Evolutionary conservation across 768 basidiomycete species (phyloP).

Genomic region (Naganishia vishniacii): DNA sequence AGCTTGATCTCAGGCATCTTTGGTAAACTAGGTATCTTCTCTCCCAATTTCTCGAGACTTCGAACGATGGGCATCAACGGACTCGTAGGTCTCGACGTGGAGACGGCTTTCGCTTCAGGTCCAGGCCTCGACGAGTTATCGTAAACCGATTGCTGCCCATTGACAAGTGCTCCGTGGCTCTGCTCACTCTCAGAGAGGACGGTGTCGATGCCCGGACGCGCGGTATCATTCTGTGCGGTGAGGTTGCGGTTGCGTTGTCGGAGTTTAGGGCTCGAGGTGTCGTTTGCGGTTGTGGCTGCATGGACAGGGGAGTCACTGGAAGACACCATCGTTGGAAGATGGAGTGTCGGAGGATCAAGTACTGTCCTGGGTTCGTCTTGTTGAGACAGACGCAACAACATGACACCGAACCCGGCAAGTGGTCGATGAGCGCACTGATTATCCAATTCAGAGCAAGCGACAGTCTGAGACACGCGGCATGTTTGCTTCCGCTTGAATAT

Average conservation of each 20-base stretch:
- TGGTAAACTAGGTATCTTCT: constrained; percentile 22
- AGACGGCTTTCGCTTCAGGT: not conserved
- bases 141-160: no score
- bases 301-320: not conserved
- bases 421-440: not conserved
- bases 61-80: constrained; percentile 16
- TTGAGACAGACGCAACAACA: no score
- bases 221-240: constrained; percentile 8
- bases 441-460: not conserved
- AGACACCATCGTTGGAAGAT: not conserved
- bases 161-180: no score
- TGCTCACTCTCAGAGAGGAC: no score
- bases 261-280: not conserved
- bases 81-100: constrained; percentile 17
- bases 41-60: constrained; percentile 18
- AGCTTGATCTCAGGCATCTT: constrained; percentile 27
- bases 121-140: no score
- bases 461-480: not conserved
- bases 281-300: not conserved
- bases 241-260: constrained; percentile 12
- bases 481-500: not conserved
- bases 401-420: no score
- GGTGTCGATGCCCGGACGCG: constrained; percentile 3
- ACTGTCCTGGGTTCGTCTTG: no score
- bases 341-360: no score